Conservation (phyloP, 768 basidiomycete genomes). For the Boletus edulis region DNA sequence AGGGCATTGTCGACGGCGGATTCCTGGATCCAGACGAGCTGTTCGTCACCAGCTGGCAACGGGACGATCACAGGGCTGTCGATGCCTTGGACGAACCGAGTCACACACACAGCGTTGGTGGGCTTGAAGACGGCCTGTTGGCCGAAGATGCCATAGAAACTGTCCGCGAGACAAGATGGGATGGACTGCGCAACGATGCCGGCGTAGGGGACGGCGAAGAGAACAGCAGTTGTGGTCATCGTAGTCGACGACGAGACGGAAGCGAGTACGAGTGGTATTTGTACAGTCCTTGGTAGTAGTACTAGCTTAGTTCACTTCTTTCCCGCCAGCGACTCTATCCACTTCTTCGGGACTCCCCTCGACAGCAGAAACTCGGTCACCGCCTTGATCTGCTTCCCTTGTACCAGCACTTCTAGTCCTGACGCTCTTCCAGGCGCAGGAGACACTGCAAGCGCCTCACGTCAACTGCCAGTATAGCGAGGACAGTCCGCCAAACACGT, state of each 20-base stretch:
- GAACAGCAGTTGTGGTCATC: slow-evolving; percentile 10
- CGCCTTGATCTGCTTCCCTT: slow-evolving; percentile 73
- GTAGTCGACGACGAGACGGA: neutral
- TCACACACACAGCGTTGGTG: slow-evolving; percentile 41
- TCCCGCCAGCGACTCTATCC: slow-evolving; percentile 55
- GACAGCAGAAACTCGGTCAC: slow-evolving; percentile 65
- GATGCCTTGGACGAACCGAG: neutral
- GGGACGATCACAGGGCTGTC: slow-evolving; percentile 4
- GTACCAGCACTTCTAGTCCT: slow-evolving; percentile 73
- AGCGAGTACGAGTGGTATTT: neutral
- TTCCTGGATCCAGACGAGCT: slow-evolving; percentile 64
- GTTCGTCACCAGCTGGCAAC: slow-evolving; percentile 30
- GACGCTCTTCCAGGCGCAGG: slow-evolving; percentile 56
- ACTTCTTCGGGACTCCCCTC: slow-evolving; percentile 77
- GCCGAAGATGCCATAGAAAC: slow-evolving; percentile 57
- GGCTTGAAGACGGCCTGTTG: slow-evolving; percentile 49
- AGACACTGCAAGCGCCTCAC: slow-evolving; percentile 43
- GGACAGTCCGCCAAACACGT: slow-evolving; percentile 16
- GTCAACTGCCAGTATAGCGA: neutral
- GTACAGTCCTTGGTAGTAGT: too few species aligned
- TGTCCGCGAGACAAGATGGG: slow-evolving; percentile 44
- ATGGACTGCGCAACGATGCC: slow-evolving; percentile 13
- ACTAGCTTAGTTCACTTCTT: slow-evolving; percentile 52
- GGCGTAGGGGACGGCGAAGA: slow-evolving; percentile 23
- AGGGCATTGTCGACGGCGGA: slow-evolving; percentile 48